Evolutionary conservation across 2,329 filamentous ascomycete genomes (phyloP), one percentile per base, ranked within the genome.

Genomic region (Ceratocystis alfenasii): DNA sequence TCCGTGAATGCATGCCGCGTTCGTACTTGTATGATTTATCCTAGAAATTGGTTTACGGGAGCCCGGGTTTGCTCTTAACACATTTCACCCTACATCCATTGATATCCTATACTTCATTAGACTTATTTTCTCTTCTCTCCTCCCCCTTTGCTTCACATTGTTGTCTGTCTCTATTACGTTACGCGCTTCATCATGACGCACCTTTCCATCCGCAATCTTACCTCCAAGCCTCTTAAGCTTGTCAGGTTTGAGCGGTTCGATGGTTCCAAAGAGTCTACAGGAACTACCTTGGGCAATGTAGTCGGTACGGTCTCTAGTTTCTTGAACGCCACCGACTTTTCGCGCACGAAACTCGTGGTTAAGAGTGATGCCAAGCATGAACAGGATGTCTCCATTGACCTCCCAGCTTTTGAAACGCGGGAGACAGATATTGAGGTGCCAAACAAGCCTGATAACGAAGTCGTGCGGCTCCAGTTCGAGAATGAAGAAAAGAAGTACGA

Each of bases 131-230:
- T 25, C 50, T 55, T 22, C 15, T 55, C 50, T 55, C 50, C 12
- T 22, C 33, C 55, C 20, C 17, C 28, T 36, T 59, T 28, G 25
- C 30, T 59, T 59, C 28, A 20, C 8, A 12, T 12, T 41, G 3
- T 59, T 36, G 28, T 1, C 55, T 36, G 15, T 20, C 20, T 15
- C 28, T 20, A 8, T 4, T 15, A 15, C 36, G 6, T 36, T n/a
- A 1, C 55, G 55, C 28, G 15, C n/a, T 59, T n/a, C 55, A 25
- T 36, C 28, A 83, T 82, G 80, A 75, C 78, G 20, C 75, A 77
- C 66, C 78, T 96, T 70, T 88, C 83, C 3, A 83, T 96, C 71
- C 90, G 92, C 71, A 96, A 96, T 75, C 78, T 95, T 69, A 93
- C 89, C 57, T 79, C 83, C 66, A 86, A 83, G 62, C 80, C 85